A percentile compares a stretch with the other conserved stretches of the same genome.
Evolutionary conservation across 164 flowering plant species (phyloP).

Genomic region (Buxus sempervirens): DNA sequence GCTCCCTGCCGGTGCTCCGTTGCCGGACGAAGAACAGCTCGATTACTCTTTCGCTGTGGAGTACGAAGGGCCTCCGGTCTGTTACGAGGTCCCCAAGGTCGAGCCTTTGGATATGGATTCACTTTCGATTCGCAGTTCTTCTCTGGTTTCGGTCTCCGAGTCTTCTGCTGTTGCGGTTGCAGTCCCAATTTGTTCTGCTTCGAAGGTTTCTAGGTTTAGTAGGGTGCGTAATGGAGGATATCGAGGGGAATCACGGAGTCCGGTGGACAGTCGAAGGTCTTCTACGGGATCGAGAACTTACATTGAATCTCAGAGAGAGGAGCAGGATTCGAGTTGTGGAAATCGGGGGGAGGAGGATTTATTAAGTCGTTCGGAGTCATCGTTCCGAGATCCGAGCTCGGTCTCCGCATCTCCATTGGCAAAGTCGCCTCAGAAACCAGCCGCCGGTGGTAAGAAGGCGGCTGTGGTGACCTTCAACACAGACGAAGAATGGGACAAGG

Average conservation of each 20-base stretch:
- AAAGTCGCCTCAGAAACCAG: background rate
- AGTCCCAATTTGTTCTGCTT: conserved; percentile 19
- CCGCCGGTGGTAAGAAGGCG: conserved; percentile 17
- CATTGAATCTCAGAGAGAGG: conserved; percentile 3
- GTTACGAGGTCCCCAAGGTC: conserved; percentile 37
- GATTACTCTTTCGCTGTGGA: conserved; percentile 58
- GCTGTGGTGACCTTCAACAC: conserved; percentile 29
- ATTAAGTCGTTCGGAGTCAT: background rate
- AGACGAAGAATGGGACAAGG: conserved; percentile 19
- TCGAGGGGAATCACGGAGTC: background rate
- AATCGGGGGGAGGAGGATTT: background rate
- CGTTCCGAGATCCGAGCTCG: background rate
- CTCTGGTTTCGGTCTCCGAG: conserved; percentile 20
- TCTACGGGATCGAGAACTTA: conserved; percentile 12
- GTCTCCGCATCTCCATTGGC: background rate
- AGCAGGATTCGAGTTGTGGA: conserved; percentile 3
- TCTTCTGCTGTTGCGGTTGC: conserved; percentile 16
- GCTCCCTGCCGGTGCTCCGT: conserved; percentile 55
- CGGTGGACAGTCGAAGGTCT: conserved; percentile 17
- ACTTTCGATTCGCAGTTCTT: conserved; percentile 19
- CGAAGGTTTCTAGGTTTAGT: conserved; percentile 15
- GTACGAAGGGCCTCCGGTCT: conserved; percentile 41
- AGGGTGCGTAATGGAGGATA: conserved; percentile 9
- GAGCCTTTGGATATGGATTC: conserved; percentile 35
- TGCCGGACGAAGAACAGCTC: conserved; percentile 50